These are phyloP conservation scores for Phytopythium ostracodes DNA, from an alignment of 352 stramenopile genomes.

Conservation along the genomic window DNA sequence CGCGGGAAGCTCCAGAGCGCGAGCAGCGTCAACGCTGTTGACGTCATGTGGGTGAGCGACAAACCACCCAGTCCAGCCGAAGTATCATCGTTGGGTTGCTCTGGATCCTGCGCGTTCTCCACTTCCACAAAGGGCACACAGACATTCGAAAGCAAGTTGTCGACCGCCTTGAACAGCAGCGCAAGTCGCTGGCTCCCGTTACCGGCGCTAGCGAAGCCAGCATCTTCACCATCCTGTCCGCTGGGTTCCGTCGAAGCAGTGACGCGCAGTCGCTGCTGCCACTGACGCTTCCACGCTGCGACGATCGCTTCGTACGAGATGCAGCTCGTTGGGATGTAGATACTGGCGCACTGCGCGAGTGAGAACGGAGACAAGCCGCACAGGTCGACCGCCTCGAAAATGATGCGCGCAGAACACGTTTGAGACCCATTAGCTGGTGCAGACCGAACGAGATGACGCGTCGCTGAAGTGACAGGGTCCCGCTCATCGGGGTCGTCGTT, in stretches of 20 bases:
- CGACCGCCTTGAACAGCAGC: constrained; percentile 22
- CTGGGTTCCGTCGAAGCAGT: not conserved
- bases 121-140: constrained; percentile 25
- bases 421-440: not conserved
- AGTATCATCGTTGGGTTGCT: not conserved
- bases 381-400: constrained; percentile 22
- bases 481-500: not conserved
- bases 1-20: constrained; percentile 32
- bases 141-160: constrained; percentile 24
- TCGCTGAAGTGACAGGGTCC: not conserved
- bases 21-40: constrained; percentile 29
- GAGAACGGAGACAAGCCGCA: constrained; percentile 17
- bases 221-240: not conserved
- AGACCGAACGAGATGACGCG: not conserved
- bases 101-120: constrained; percentile 10
- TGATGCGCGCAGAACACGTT: constrained; percentile 3
- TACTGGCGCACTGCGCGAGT: constrained; percentile 14
- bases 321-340: constrained; percentile 13
- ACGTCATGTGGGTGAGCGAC: constrained; percentile 39
- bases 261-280: constrained; percentile 3
- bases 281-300: constrained; percentile 16
- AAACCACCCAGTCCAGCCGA: constrained; percentile 21
- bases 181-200: constrained; percentile 10
- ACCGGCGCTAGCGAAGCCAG: not conserved
- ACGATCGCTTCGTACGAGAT: constrained; percentile 22